Conservation (phyloP, 257 asterid genomes). For the Solanum piurae region DNA sequence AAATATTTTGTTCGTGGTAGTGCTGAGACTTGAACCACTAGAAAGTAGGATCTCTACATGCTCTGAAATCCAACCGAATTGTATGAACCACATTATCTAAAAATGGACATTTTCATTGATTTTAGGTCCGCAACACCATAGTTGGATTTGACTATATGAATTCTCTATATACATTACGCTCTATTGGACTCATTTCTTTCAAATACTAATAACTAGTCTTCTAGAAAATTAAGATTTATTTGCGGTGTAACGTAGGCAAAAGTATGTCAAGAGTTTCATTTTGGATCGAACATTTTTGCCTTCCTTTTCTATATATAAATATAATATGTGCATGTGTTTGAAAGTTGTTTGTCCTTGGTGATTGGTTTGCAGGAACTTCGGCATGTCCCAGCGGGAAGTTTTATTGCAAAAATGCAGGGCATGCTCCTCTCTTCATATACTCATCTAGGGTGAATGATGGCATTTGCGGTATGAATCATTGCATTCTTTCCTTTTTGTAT, state of each 20-base stretch:
- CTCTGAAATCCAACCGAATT: neutral
- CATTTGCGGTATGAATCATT: constrained; percentile 59
- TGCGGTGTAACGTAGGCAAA: neutral
- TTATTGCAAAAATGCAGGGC: constrained; percentile 82
- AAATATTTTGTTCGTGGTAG: neutral
- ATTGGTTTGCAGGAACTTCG: constrained; percentile 71
- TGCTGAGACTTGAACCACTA: neutral
- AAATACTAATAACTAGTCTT: neutral
- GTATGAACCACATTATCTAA: neutral
- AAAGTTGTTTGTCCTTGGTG: neutral
- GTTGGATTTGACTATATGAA: neutral
- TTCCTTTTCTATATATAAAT: neutral
- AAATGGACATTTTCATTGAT: neutral
- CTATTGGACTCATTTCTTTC: neutral
- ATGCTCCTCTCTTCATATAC: constrained; percentile 46
- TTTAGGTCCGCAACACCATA: neutral
- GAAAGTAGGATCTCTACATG: neutral
- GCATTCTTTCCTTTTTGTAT: neutral
- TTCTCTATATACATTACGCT: neutral
- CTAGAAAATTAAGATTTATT: neutral
- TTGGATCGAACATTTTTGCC: neutral
- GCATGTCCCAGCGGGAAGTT: constrained; percentile 90
- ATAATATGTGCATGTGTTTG: neutral
- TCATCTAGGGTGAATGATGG: constrained; percentile 96
- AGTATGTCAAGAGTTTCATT: neutral